Evolutionary conservation across 164 flowering plant species (phyloP), one percentile per base, ranked within the genome.

Genomic region (Vitis amurensis): DNA sequence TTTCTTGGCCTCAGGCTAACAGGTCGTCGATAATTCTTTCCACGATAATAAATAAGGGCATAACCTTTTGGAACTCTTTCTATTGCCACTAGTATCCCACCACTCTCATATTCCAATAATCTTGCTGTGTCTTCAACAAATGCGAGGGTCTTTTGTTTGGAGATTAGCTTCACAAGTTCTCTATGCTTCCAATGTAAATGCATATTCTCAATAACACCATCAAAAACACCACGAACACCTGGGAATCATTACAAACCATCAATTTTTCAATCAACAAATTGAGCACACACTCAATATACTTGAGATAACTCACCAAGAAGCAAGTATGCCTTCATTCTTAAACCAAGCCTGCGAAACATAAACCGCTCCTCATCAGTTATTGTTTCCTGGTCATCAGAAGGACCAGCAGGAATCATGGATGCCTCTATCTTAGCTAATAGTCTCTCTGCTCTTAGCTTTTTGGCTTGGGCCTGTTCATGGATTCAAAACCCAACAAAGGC

Each of bases 161-260:
- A 79, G 60, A 93, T 93, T 44, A 96, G 81, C 75, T 96, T 96
- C 72, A 96, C 99, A 67, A 96, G 85, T 71, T 96, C 99, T 77
- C 98, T 85, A 77, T 96, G 88, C 83, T 93, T 96, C 99, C 99
- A 96, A 70, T 93, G 98, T 81, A 96, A 78, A 84, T 95, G 99
- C 99, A 95, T 95, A 80, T 95, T 92, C 83, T 93, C 97, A 73
- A 94, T 86, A 72, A 93, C 97, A 71, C 98, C 99, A 85, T 93
- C 97, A 80, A 95, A 95, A 71, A 95, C 97, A 70, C 99, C 99
- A 77, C 99, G 93, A 72, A 93, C 87, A 16, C 99, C 99, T 95
- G 86, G 37, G 17, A 29, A 50, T 70, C 1, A 30, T 23, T 44
- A 58, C 15, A 68, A 13, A 15, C 11, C 53, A 52, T 73, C 7